phyloP scores from a whole-genome alignment of 768 basidiomycete species.

The Hirschioporus abietinus region DNA sequence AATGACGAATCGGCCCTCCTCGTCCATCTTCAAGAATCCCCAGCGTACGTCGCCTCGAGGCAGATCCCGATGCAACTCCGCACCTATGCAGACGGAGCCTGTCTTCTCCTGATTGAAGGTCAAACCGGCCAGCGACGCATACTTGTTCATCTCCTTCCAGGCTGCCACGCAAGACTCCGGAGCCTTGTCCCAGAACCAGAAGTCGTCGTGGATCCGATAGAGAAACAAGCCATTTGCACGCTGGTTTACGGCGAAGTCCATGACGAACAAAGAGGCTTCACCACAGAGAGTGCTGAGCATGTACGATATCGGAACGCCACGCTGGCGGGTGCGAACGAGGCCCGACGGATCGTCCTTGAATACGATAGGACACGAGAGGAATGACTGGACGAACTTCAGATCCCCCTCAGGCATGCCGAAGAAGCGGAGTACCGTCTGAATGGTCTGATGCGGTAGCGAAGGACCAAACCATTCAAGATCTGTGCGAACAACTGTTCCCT shows the following conservation, averaged over 20 bases:
- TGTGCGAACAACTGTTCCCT: slow-evolving; percentile 33
- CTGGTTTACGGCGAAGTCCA: slow-evolving; percentile 47
- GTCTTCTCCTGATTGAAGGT: slow-evolving; percentile 38
- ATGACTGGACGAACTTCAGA: slow-evolving; percentile 26
- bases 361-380: slow-evolving; percentile 29
- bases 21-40: slow-evolving; percentile 36
- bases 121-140: slow-evolving; percentile 34
- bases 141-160: slow-evolving; percentile 38
- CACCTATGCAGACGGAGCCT: slow-evolving; percentile 25
- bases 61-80: slow-evolving; percentile 13
- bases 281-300: slow-evolving; percentile 36
- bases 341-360: slow-evolving; percentile 26
- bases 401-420: slow-evolving; percentile 30
- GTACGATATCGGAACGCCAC: slow-evolving; percentile 41
- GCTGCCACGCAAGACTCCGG: slow-evolving; percentile 28
- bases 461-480: slow-evolving; percentile 36
- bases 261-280: slow-evolving; percentile 36
- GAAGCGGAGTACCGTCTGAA: slow-evolving; percentile 34
- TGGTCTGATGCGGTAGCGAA: slow-evolving; percentile 34
- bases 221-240: slow-evolving; percentile 35
- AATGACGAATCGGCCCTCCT: slow-evolving; percentile 28
- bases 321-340: slow-evolving; percentile 26
- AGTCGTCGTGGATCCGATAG: slow-evolving; percentile 41
- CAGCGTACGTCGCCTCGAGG: slow-evolving; percentile 33
- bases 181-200: slow-evolving; percentile 38